phyloP scores from a whole-genome alignment of 2,329 filamentous ascomycete species.

The Fusarium cicatricum region DNA sequence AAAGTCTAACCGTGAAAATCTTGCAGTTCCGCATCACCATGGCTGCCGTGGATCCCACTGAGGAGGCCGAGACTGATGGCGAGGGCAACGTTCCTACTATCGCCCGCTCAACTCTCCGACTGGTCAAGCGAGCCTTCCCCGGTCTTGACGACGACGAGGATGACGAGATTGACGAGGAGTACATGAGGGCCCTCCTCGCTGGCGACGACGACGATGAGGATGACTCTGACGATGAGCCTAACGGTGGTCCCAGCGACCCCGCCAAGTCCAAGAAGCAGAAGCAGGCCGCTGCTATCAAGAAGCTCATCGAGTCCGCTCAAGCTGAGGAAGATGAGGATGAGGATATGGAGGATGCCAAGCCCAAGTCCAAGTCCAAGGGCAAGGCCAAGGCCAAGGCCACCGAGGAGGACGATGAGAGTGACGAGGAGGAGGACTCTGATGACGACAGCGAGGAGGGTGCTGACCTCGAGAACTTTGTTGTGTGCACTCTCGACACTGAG shows the following conservation, averaged over 20 bases:
- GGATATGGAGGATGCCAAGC: slow-evolving; percentile 76
- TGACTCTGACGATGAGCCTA: slow-evolving; percentile 69
- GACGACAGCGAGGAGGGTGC: slow-evolving; percentile 69
- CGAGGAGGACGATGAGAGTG: slow-evolving; percentile 64
- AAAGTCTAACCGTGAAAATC: slow-evolving; percentile 30
- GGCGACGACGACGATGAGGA: slow-evolving; percentile 59
- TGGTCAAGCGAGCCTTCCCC: slow-evolving; percentile 77
- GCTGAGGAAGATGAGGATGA: slow-evolving; percentile 69
- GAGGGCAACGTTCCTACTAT: slow-evolving; percentile 67
- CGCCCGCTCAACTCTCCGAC: slow-evolving; percentile 86
- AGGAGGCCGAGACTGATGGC: slow-evolving; percentile 71
- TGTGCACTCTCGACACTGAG: slow-evolving; percentile 95
- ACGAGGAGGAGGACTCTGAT: slow-evolving; percentile 68
- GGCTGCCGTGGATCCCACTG: slow-evolving; percentile 94
- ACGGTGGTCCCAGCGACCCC: slow-evolving; percentile 91
- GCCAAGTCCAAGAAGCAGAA: slow-evolving; percentile 88
- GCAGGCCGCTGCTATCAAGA: slow-evolving; percentile 78
- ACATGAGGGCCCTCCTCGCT: slow-evolving; percentile 64
- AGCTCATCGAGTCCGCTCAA: slow-evolving; percentile 75
- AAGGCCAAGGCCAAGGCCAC: slow-evolving; percentile 77
- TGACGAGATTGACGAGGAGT: slow-evolving; percentile 73
- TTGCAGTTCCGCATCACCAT: slow-evolving; percentile 95
- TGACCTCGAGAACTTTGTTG: slow-evolving; percentile 86
- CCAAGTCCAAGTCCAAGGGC: slow-evolving; percentile 68
- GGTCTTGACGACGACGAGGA: slow-evolving; percentile 66